A percentile compares a stretch with the other conserved stretches of the same genome.
Evolutionary conservation across 2,329 filamentous ascomycete species (phyloP).

Genomic region (Fusarium keratoplasticum): DNA sequence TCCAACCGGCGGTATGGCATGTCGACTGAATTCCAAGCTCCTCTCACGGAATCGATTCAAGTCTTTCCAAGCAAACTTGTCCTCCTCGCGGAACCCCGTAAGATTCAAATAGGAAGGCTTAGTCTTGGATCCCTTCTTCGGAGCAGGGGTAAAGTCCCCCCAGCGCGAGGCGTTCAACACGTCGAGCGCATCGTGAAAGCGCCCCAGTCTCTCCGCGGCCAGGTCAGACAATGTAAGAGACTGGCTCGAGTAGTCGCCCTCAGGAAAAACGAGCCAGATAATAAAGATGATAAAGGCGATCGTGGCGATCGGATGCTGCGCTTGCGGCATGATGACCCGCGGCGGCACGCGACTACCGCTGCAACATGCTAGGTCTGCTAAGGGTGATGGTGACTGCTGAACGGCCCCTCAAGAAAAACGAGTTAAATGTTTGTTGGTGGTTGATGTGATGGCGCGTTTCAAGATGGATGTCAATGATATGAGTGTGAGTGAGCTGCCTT

Average conservation of each 20-base stretch:
- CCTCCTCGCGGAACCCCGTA: constrained; percentile 79
- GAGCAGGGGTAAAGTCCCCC: constrained; percentile 68
- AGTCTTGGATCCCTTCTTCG: constrained; percentile 38
- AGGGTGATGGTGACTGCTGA: constrained; percentile 10
- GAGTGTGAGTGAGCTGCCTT: not conserved
- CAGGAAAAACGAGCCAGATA: constrained; percentile 55
- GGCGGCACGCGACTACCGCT: constrained; percentile 34
- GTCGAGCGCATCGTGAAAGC: constrained; percentile 63
- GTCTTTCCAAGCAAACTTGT: constrained; percentile 83
- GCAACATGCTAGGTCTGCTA: constrained; percentile 38
- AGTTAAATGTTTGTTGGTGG: not conserved
- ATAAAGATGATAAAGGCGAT: constrained; percentile 50
- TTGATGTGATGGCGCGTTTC: not conserved
- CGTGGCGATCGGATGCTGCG: constrained; percentile 54
- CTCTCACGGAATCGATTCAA: constrained; percentile 74
- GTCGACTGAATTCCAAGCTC: constrained; percentile 70
- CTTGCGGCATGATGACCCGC: constrained; percentile 58
- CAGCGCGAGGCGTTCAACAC: constrained; percentile 68
- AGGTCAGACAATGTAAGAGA: constrained; percentile 51
- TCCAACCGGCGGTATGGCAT: constrained; percentile 59
- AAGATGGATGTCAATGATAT: constrained; percentile 14
- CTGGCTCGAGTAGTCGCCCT: constrained; percentile 49
- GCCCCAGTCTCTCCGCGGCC: constrained; percentile 59
- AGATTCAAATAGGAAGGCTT: constrained; percentile 73
- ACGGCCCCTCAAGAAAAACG: not conserved